These are phyloP conservation scores for Penicillium pulvis DNA, from an alignment of 495 filamentous ascomycete species.

Conservation along the genomic window DNA sequence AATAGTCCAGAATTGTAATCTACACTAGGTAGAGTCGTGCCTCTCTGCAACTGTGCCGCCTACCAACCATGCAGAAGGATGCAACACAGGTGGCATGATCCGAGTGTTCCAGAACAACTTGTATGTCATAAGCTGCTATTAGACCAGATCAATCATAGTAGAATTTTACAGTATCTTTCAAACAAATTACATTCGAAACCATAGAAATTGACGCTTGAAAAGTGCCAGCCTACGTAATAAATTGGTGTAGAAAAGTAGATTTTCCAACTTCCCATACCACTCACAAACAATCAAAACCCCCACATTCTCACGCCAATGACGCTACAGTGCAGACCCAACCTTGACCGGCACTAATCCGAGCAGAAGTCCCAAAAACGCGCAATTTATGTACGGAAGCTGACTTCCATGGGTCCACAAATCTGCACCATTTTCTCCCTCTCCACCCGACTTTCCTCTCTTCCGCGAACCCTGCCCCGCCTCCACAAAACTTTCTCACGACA, in stretches of 20 bases:
- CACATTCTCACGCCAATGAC: slow-evolving; percentile 14
- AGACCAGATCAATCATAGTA: neutral
- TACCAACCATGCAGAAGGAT: too few species aligned
- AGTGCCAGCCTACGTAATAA: too few species aligned
- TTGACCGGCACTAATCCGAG: neutral
- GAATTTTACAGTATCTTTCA: neutral
- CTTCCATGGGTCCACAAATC: slow-evolving; percentile 13
- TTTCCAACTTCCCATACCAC: neutral
- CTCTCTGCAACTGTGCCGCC: too few species aligned
- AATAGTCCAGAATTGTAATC: too few species aligned
- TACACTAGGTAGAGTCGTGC: too few species aligned
- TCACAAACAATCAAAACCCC: slow-evolving; percentile 7
- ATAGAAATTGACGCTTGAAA: neutral
- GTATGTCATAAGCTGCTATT: too few species aligned
- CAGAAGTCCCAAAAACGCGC: neutral
- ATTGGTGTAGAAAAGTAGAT: neutral
- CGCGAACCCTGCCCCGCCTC: slow-evolving; percentile 13
- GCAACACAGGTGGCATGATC: too few species aligned
- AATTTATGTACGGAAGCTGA: neutral
- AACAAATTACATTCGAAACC: neutral
- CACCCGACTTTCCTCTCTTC: slow-evolving; percentile 10
- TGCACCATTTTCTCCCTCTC: slow-evolving; percentile 5
- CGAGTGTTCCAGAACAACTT: too few species aligned
- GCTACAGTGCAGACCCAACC: slow-evolving; percentile 15
- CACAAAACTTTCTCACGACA: slow-evolving; percentile 17